Conservation (phyloP, 768 basidiomycete genomes). For the Tubosaeta brunneosetosa region DNA sequence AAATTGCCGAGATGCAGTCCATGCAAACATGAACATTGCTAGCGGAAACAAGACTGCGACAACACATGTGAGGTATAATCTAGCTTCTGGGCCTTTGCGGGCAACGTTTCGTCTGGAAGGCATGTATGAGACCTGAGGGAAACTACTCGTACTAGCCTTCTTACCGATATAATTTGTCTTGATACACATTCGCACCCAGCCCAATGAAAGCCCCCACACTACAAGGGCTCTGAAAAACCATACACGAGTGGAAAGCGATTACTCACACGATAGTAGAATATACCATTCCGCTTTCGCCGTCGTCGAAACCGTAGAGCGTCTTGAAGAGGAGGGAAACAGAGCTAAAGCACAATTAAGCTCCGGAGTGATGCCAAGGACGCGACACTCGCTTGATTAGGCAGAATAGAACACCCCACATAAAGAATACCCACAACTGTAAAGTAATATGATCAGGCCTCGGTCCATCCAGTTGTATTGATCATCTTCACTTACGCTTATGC, state of each 20-base stretch:
- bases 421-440: conserved; percentile 57
- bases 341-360: conserved; percentile 28
- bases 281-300: conserved; percentile 55
- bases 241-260: background rate
- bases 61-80: conserved; percentile 51
- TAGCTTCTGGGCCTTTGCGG: conserved; percentile 46
- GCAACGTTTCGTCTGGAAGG: conserved; percentile 27
- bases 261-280: conserved; percentile 55
- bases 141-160: too few species aligned
- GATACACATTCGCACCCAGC: conserved; percentile 39
- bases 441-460: background rate
- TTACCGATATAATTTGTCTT: conserved; percentile 45
- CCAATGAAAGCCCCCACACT: conserved; percentile 53
- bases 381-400: conserved; percentile 50
- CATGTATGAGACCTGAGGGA: conserved; percentile 25
- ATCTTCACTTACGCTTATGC: conserved; percentile 55
- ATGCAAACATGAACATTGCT: conserved; percentile 67
- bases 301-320: conserved; percentile 53
- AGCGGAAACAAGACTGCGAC: conserved; percentile 50
- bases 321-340: conserved; percentile 54
- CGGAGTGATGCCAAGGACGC: background rate
- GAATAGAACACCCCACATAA: conserved; percentile 71
- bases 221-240: background rate
- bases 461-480: background rate
- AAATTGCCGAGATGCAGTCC: conserved; percentile 50